Evolutionary conservation across 176 grass and related monocot species (phyloP), one percentile per base, ranked within the genome.

Genomic region (Aegilops umbellulata): DNA sequence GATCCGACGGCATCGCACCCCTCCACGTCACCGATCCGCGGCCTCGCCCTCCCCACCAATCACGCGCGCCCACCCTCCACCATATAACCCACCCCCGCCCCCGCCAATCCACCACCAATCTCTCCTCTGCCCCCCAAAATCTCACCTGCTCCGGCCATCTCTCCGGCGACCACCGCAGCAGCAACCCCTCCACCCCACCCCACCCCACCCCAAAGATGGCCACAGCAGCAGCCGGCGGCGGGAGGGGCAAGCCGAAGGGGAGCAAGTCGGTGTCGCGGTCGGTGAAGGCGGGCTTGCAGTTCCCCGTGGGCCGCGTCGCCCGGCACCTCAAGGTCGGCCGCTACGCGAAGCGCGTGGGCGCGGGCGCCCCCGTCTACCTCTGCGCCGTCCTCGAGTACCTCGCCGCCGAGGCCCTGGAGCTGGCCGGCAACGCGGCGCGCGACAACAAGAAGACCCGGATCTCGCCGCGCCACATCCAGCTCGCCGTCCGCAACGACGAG

Each of bases 331-430:
- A 94, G 82, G 53, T 78, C 16, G 90, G 92, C 60, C 91, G 91
- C 60, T 94, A 94, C 81, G 90, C 92, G 30, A 46, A 92, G 73
- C 81, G 92, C n/a, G 85, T 94, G 22, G 92, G 92, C 67, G 82
- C 78, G 0, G 92, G 92, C 0, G 92, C 92, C 0, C 92, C 92
- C 39, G 92, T 94, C 2, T 94, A 94, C 58, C 90, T 94, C 78
- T 89, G 87, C 25, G 92, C 92, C 20, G 92, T 94, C 9, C 89
- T 94, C 60, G 92, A 94, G 92, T 94, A 94, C 74, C 92, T 94
- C 60, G 92, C 92, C 10, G 92, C 92, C 0, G 92, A 94, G 87
- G 92, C 91, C 3, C 81, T 91, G 44, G 89, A 91, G 85, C 80
- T 91, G 4, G 89, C 89, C 1, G 89, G 89, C 34, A 91, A 91